Evolutionary conservation across 139 green algal genomes (phyloP), one percentile per base, ranked within the genome.

Genomic region (Tetraselmis chui): DNA sequence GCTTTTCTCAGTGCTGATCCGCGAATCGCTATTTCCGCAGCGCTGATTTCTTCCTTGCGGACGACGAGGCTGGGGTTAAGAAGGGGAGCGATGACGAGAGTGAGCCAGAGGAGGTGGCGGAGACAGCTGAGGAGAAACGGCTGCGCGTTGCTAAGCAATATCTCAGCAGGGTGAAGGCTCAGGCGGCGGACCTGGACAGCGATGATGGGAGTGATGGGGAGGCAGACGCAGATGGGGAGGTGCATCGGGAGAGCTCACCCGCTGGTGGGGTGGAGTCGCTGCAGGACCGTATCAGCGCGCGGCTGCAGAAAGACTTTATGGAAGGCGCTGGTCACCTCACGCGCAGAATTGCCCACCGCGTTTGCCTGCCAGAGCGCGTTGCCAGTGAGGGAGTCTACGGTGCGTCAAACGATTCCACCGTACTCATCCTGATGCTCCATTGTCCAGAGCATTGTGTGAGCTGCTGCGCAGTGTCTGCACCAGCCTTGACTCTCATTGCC

Each of bases 41-140:
- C 45, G 45, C 45, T 5, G 78, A 82, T 24, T 88, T 89, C 25
- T 87, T 87, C 25, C 27, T 89, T 11, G 79, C 79, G 29, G 85
- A 84, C 29, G 91, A 92, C 29, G 86, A 90, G 0, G 88, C 92
- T 23, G 31, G 30, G 0, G 82, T 83, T n/a, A 76, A 45, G 0
- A 45, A 74, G 28, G 58, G 22, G 18, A 59, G 30, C 28, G 78
- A 85, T 0, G 76, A 91, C 18, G 81, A 90, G 0, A 82, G 87
- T 5, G 87, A 92, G 22, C 86, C 88, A 0, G 81, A 88, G 22
- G 81, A 92, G 79, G 78, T 74, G 30, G 80, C 84, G 31, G 94
- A 97, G 83, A 97, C 91, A 32, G 92, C 93, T 30, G 92, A 95
- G 79, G 87, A 96, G 87, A 96, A 97, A 82, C 87, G 93, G 0